Percentiles rank a stretch among this genome's conserved stretches.
phyloP scores from a whole-genome alignment of 1,284 basidiomycete species.

The Anthracocystis walkeri region DNA sequence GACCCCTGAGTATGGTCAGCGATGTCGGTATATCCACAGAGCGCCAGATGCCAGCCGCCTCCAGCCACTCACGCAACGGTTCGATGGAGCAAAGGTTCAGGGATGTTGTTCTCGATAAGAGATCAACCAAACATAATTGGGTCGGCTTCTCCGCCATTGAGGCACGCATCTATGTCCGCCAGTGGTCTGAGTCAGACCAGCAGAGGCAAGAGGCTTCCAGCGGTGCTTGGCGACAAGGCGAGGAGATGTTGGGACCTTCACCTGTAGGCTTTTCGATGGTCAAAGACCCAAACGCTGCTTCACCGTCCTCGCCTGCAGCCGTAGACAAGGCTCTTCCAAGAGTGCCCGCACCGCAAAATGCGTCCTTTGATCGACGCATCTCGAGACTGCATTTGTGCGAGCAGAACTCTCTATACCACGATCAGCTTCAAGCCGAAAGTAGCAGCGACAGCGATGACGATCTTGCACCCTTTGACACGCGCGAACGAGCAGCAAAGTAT shows the following conservation, averaged over 20 bases:
- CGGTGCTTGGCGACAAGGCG: not conserved
- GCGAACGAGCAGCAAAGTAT: conserved; percentile 19
- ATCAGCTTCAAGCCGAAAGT: conserved; percentile 34
- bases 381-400: conserved; percentile 35
- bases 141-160: conserved; percentile 43
- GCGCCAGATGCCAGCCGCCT: not conserved
- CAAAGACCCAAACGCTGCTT: not conserved
- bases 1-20: conserved; percentile 20
- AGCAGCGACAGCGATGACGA: conserved; percentile 36
- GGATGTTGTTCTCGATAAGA: conserved; percentile 32
- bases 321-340: conserved; percentile 36
- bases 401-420: conserved; percentile 27
- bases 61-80: conserved; percentile 22
- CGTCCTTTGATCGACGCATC: conserved; percentile 34
- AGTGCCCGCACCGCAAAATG: conserved; percentile 31
- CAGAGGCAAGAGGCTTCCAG: not conserved
- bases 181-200: conserved; percentile 10
- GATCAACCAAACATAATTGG: conserved; percentile 49
- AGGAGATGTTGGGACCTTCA: conserved; percentile 4
- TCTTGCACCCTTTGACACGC: not conserved
- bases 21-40: conserved; percentile 10
- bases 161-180: conserved; percentile 42
- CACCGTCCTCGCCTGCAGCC: not conserved
- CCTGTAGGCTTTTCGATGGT: conserved; percentile 20
- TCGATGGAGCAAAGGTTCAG: conserved; percentile 39